These are phyloP conservation scores for Raffaelea arxii DNA, from an alignment of 2,329 filamentous ascomycete genomes.

Conservation along the genomic window DNA sequence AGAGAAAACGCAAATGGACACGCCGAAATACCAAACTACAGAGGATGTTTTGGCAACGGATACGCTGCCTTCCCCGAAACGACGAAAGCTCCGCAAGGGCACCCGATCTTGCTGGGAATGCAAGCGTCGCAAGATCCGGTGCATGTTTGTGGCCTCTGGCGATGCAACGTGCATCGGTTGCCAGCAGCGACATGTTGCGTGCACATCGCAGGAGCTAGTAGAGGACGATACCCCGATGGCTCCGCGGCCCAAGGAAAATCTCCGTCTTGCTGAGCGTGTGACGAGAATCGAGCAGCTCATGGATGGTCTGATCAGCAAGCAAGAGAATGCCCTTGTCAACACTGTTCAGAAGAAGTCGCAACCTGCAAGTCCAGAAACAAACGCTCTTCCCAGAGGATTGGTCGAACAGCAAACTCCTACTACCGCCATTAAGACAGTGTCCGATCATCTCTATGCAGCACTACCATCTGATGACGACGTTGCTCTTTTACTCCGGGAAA, in stretches of 20 bases:
- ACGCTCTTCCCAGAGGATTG: too few relatives aligned
- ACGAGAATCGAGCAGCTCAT: constrained; percentile 5
- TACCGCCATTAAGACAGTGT: too few relatives aligned
- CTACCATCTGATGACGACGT: constrained; percentile 3
- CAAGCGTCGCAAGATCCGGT: constrained; percentile 42
- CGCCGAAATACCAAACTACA: too few relatives aligned
- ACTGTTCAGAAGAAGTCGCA: too few relatives aligned
- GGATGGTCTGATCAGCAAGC: too few relatives aligned
- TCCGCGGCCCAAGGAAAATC: constrained; percentile 18
- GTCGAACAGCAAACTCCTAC: background rate
- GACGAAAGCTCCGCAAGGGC: constrained; percentile 12
- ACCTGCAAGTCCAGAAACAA: background rate
- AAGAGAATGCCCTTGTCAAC: too few relatives aligned
- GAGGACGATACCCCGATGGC: constrained; percentile 20
- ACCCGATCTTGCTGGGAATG: constrained; percentile 50
- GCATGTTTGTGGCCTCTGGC: constrained; percentile 26
- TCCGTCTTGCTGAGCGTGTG: constrained; percentile 8
- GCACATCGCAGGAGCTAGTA: constrained; percentile 36
- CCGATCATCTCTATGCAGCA: background rate
- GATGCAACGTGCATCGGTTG: constrained; percentile 35
- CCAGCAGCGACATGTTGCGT: constrained; percentile 27
- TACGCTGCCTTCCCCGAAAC: too few relatives aligned
- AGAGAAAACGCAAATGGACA: too few relatives aligned
- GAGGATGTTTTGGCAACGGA: too few relatives aligned
- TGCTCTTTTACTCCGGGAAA: constrained; percentile 6